phyloP scores from a whole-genome alignment of 768 basidiomycete genomes.

The Rhodocollybia butyracea region DNA sequence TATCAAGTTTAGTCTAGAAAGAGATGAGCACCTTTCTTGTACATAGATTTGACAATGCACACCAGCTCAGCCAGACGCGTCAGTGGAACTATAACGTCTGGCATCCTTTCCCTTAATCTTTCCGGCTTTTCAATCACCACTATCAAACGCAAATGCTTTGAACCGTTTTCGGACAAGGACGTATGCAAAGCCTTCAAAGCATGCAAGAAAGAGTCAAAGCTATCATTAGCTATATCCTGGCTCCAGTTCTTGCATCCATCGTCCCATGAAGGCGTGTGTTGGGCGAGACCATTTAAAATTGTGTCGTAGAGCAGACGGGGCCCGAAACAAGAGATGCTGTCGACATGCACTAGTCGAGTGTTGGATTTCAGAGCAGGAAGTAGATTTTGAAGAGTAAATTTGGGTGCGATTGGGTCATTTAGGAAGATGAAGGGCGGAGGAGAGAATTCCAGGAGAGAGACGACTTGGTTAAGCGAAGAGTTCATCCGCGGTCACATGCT shows the following conservation, averaged over 20 bases:
- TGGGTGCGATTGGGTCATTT: conserved; percentile 51
- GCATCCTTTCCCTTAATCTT: conserved; percentile 54
- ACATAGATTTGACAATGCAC: conserved; percentile 16
- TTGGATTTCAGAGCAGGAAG: conserved; percentile 23
- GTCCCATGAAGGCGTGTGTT: conserved; percentile 56
- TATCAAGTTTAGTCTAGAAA: conserved; percentile 51
- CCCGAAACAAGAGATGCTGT: conserved; percentile 60
- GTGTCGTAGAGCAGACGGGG: conserved; percentile 64
- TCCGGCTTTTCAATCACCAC: conserved; percentile 69
- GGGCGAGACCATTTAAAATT: conserved; percentile 56
- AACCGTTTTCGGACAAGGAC: conserved; percentile 24
- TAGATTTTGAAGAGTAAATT: conserved; percentile 41
- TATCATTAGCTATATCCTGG: conserved; percentile 44
- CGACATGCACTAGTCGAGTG: conserved; percentile 30
- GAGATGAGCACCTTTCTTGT: neutral
- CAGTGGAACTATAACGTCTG: conserved; percentile 68
- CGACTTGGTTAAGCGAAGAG: neutral
- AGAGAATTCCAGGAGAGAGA: conserved; percentile 12
- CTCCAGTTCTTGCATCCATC: conserved; percentile 62
- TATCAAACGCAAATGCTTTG: conserved; percentile 38
- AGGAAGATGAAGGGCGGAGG: conserved; percentile 70
- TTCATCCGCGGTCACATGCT: neutral
- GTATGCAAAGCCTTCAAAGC: conserved; percentile 46
- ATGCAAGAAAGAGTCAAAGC: conserved; percentile 66
- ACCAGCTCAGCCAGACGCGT: conserved; percentile 73